A percentile compares a stretch with the other conserved stretches of the same genome.
phyloP scores from a whole-genome alignment of 768 basidiomycete species.

The Calvatia gigantea region DNA sequence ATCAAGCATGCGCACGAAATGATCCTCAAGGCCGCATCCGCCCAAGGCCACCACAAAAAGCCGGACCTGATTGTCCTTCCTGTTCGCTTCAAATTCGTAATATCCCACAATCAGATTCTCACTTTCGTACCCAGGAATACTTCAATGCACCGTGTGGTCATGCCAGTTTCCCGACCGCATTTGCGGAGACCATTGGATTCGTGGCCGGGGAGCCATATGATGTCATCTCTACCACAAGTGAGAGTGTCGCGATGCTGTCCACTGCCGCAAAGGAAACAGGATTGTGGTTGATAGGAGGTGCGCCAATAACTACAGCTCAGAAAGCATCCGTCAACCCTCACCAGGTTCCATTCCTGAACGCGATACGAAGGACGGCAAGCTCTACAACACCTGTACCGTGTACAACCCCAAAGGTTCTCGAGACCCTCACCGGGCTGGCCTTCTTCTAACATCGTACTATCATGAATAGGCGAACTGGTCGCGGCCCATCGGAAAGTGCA shows the following conservation, averaged over 20 bases:
- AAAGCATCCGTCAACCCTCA: neutral
- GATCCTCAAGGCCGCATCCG: constrained; percentile 63
- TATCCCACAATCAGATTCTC: neutral
- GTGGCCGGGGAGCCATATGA: constrained; percentile 57
- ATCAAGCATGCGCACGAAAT: constrained; percentile 78
- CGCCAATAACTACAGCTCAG: neutral
- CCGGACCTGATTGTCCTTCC: constrained; percentile 84
- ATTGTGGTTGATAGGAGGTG: constrained; percentile 94
- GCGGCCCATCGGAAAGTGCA: constrained; percentile 93
- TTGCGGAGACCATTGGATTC: constrained; percentile 78
- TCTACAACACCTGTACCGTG: constrained; percentile 93
- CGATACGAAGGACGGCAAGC: constrained; percentile 53
- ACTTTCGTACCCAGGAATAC: constrained; percentile 55
- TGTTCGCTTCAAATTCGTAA: constrained; percentile 36
- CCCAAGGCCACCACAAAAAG: constrained; percentile 45
- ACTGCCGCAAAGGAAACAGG: constrained; percentile 71
- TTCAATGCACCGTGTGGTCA: constrained; percentile 87
- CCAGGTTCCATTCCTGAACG: constrained; percentile 92
- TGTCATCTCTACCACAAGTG: constrained; percentile 51
- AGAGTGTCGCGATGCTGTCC: constrained; percentile 81
- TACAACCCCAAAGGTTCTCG: constrained; percentile 73
- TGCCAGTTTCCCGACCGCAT: constrained; percentile 73
- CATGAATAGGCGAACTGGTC: constrained; percentile 70
- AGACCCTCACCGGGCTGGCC: neutral
- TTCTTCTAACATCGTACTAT: constrained; percentile 7